Evolutionary conservation across 352 stramenopile species (phyloP), one percentile per base, ranked within the genome.

Genomic region (Plasmopara viticola): DNA sequence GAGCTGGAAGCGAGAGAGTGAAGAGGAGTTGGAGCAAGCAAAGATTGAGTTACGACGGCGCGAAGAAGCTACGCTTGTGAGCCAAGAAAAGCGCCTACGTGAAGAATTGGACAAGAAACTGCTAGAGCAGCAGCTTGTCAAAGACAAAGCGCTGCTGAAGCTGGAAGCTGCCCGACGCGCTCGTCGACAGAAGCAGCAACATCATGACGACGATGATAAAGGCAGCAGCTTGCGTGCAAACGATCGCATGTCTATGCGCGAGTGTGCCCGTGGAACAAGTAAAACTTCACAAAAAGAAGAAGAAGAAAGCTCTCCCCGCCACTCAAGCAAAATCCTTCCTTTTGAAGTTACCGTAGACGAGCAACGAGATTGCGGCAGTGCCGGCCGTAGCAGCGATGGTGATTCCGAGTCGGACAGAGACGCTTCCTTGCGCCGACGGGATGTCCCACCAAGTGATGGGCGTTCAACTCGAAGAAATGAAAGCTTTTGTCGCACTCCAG

Each of bases 1-100:
- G n/a, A 65, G 53, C 17, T 91, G 80, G 83, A 88, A 84, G 48
- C 64, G 68, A 48, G 72, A 90, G 31, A 76, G 87, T 53, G 72
- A 88, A 44, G 64, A 74, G 9, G 62, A 74, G 20, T 69, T 51
- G 29, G 62, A 38, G 12, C 55, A 59, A 48, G 62, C 40, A 28
- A 83, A 63, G 44, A 47, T 53, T 34, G 68, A 64, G 35, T 54
- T 69, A 38, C 59, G 72, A 18, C 54, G 60, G 2, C 68, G 56
- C 4, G 80, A 88, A 42, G 67, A 83, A 17, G 58, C 56, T 15
- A 68, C 70, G 13, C 38, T 79, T 29, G 33, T 76, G 10, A 63
- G 70, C 10, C 74, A 87, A 56, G 80, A 87, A 52, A 60, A 70
- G 13, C 70, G 60, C 8, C 50, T 87, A 43, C 75, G 75, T 4